Base-by-base conservation (phyloP, 1,139 yeast species). In the Arxiozyma telluris region DNA sequence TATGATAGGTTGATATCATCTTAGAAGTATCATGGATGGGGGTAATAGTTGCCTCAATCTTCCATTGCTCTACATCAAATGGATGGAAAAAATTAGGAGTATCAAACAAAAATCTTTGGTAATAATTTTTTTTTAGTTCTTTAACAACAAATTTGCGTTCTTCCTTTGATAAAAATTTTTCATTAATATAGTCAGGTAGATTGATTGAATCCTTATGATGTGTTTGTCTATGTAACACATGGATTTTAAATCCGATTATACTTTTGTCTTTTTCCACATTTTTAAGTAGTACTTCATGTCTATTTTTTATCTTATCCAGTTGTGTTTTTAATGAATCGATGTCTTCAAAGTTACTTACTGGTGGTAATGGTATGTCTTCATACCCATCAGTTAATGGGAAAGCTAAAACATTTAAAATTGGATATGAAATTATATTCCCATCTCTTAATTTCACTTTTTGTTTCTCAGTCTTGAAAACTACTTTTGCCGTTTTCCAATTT, bases 321-420 rank as follows among this genome's bases (percentile, higher is more conserved):
- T 21, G 53, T 45, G 12, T 50, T 52, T 22, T 47, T 20, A 50
- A 46, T 20, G 17, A 18, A 6, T 39, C 45, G 51, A 42, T 43
- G 15, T 56, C 54, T 42, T 56, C 55, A 11, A 41, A 44, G 58
- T 57, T 51, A 34, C 56, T 30, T 52, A 56, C 15, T 44, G 52
- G 45, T 50, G 46, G 27, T 18, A 45, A 41, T 3, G 47, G 50
- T 18, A 20, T 45, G 22, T 52, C 52, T 17, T 49, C 50, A 25
- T 61, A 65, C 30, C 61, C 60, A 4, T 52, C 50, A n/a, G 62
- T 57, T 11, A 71, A 53, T 18, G 67, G 68, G 12, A 64, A 54
- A 0, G 63, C 72, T 27, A 70, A 55, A 8, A 69, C 64, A 46
- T 61, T 59, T n/a, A 72, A 45, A 5, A 60, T 61, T 0, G 73